Evolutionary conservation across 2,329 filamentous ascomycete species (phyloP).

Genomic region (Sclerotinia subarctica): DNA sequence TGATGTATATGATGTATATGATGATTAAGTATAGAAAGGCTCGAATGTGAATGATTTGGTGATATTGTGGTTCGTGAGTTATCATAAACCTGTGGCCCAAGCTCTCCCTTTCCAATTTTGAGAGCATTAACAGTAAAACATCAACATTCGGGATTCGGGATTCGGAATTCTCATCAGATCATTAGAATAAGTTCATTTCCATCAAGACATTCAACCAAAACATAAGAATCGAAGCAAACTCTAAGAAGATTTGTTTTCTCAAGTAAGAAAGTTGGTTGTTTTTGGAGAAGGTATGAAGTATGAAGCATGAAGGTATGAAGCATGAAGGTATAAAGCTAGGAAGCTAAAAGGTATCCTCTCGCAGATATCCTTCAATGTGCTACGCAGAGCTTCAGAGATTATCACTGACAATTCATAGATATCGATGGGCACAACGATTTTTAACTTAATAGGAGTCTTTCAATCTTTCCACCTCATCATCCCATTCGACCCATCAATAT

Average conservation of each 20-base stretch:
- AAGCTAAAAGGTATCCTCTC: not conserved
- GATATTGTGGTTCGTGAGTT: not conserved
- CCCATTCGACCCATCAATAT: not conserved
- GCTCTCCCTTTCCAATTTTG: not conserved
- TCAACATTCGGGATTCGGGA: not conserved
- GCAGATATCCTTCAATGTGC: not conserved
- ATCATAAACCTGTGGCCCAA: conserved; percentile 5
- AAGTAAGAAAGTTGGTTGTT: too few species aligned
- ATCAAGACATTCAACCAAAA: not conserved
- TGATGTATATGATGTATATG: not conserved
- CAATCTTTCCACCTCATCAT: not conserved
- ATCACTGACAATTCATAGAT: conserved; percentile 9
- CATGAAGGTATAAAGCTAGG: not conserved
- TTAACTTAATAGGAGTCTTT: not conserved
- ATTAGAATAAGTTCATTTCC: not conserved
- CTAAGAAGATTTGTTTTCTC: not conserved
- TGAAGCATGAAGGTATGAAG: not conserved
- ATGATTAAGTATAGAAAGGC: not conserved
- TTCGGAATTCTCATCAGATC: conserved; percentile 7
- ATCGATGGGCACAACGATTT: not conserved
- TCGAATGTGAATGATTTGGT: not conserved
- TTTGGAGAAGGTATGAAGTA: too few species aligned
- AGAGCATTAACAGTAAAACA: not conserved
- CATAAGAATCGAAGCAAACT: not conserved
- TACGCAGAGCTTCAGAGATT: not conserved